Evolutionary conservation across 352 stramenopile genomes (phyloP), one percentile per base, ranked within the genome.

Genomic region (Globisporangium heterothallicum): DNA sequence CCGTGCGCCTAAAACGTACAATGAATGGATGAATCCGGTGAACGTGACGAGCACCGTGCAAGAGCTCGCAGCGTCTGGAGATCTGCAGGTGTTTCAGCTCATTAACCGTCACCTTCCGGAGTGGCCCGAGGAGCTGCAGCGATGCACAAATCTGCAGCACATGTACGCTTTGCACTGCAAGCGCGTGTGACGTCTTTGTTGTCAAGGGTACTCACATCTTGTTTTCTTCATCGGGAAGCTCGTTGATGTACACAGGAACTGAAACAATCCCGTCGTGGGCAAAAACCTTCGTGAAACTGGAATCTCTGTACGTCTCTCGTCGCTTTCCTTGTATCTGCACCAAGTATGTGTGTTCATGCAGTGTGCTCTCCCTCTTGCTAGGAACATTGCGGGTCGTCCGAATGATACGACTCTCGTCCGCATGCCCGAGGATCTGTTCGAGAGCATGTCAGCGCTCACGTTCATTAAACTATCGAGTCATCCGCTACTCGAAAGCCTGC

Each of bases 401-500:
- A 53, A 58, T 0, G 47, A 36, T 25, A 24, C n/a, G 8, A 76
- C 69, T 26, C 22, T 81, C 13, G 14, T 47, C 0, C 45, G 41
- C 2, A 27, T 83, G 14, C 58, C 56, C 0, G 14, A n/a, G 1
- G 50, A 70, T 30, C 34, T 83, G 1, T 81, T 86, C 32, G 29
- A 18, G 2, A 24, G 55, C 6, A 76, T 74, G 62, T 35, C 44
- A 0, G 48, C 60, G 6, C 50, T 86, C 8, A 58, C 53, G 0
- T 73, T 68, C 25, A 42, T 86, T 0, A 61, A 79, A 14, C 32
- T 85, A 0, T 64, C 65, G 7, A 19, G 57, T 8, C 67, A 77
- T 21, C 25, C 43, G 14, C 41, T 48, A 8, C 53, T 83, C 21
- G 3, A 41, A 1, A 35, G 13, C 2, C 26, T 83, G 2, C 67